Base-by-base conservation (phyloP, 345 rosid species). In the Cardamine occulta region DNA sequence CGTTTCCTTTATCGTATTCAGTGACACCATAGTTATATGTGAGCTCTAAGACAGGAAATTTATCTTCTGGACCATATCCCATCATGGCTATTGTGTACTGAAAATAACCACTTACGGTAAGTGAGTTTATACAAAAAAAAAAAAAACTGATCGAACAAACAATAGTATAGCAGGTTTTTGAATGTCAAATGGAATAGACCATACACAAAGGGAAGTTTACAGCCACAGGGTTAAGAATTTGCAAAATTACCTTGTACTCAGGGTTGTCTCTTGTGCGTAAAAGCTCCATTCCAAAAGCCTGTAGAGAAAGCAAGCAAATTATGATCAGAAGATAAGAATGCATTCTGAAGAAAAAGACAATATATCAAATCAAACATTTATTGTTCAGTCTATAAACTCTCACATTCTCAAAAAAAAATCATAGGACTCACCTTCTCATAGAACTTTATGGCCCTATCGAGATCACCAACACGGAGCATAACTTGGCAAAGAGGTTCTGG, bases 201-300 rank as follows among this genome's bases (percentile, higher is more conserved):
- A 40, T 40, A 40, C n/a, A 11, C n/a, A 40, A 24, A 24, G 26
- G 26, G 26, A 24, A 24, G 26, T 24, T 24, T 24, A 24, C 2
- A 3, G 26, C 26, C 3, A 24, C 26, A 24, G 26, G 26, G 26
- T 2, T 24, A 24, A 24, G 26, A 24, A 24, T 3, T 44, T 14
- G 24, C 57, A 70, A 52, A 52, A 40, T 71, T 82, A 91, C 99
- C 98, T 93, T 92, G 86, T 95, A 86, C 61, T 92, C 91, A 45
- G 99, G 96, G 79, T 88, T 89, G 84, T 95, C 99, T 79, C 88
- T 80, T 75, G 77, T 90, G 32, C 93, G 91, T 47, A 95, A 91
- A 83, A 95, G 99, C 79, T 90, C 94, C 99, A 95, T 95, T 70
- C 98, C 99, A 81, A 88, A 93, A 72, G 98, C 98, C 99, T 95